A percentile compares a stretch with the other conserved stretches of the same genome.
Conservation (phyloP, 768 basidiomycete species). For the Lanmaoa rubissima region DNA sequence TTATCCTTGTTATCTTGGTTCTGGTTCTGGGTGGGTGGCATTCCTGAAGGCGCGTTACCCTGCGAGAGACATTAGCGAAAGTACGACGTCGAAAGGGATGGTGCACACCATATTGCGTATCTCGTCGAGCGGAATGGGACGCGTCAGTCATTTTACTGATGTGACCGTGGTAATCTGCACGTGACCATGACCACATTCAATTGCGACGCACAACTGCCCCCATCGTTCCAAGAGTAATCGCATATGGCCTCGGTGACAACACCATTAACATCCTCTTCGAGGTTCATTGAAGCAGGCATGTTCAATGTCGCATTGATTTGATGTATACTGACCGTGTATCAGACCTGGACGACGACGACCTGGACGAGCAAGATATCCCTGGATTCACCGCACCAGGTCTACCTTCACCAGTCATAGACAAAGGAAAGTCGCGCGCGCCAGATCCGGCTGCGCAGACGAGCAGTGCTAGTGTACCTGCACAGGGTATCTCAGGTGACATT, state of each 20-base stretch:
- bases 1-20: conserved; percentile 50
- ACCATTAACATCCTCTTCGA: conserved; percentile 61
- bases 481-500: conserved; percentile 68
- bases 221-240: neutral
- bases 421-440: conserved; percentile 69
- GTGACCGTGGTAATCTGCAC: conserved; percentile 26
- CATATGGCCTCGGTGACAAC: conserved; percentile 27
- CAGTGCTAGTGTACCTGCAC: conserved; percentile 32
- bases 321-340: conserved; percentile 3
- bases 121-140: conserved; percentile 30
- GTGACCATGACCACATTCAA: conserved; percentile 14
- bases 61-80: conserved; percentile 29
- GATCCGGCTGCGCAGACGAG: conserved; percentile 48
- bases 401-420: conserved; percentile 48
- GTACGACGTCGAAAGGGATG: neutral
- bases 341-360: conserved; percentile 75
- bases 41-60: conserved; percentile 77
- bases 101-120: conserved; percentile 25
- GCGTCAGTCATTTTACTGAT: conserved; percentile 49
- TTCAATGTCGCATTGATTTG: neutral
- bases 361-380: conserved; percentile 80
- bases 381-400: conserved; percentile 69
- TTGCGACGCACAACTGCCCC: neutral
- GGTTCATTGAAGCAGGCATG: conserved; percentile 78
- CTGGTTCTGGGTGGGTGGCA: conserved; percentile 38